These are phyloP conservation scores for Colletotrichum noveboracense DNA, from an alignment of 2,329 filamentous ascomycete genomes.

Conservation along the genomic window DNA sequence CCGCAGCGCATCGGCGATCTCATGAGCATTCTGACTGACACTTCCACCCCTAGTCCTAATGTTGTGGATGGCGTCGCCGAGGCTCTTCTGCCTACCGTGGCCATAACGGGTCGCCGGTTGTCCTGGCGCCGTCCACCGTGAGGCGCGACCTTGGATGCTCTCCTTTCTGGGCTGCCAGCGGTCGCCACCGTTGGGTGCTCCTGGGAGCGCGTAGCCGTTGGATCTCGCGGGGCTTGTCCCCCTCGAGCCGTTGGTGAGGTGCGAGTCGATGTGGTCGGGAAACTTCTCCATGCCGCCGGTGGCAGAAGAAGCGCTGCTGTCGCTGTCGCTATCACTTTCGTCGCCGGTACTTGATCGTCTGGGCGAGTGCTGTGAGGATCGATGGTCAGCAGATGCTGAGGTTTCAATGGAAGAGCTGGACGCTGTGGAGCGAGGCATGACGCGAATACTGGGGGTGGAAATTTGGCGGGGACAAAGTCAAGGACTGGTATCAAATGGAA, in stretches of 20 bases:
- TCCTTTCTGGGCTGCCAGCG: slow-evolving; percentile 68
- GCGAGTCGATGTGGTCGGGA: slow-evolving; percentile 56
- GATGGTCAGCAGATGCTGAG: slow-evolving; percentile 30
- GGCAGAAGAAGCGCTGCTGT: slow-evolving; percentile 14
- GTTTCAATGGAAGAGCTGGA: slow-evolving; percentile 34
- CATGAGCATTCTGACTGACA: slow-evolving; percentile 90
- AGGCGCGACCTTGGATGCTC: slow-evolving; percentile 49
- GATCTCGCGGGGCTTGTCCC: slow-evolving; percentile 27
- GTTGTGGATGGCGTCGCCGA: slow-evolving; percentile 84
- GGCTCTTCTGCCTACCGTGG: slow-evolving; percentile 81
- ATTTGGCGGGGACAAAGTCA: slow-evolving; percentile 17
- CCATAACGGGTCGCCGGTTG: slow-evolving; percentile 33
- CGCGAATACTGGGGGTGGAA: neutral
- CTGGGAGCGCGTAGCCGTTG: slow-evolving; percentile 30
- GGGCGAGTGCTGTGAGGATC: slow-evolving; percentile 28
- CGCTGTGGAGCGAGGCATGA: slow-evolving; percentile 46
- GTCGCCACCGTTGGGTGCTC: slow-evolving; percentile 42
- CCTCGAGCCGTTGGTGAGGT: slow-evolving; percentile 25
- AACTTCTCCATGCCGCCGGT: slow-evolving; percentile 58
- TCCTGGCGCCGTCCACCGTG: slow-evolving; percentile 32
- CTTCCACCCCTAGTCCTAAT: slow-evolving; percentile 83
- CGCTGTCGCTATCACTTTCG: slow-evolving; percentile 17
- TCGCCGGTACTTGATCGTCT: slow-evolving; percentile 6
- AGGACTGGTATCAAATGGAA: neutral
- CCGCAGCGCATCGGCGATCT: slow-evolving; percentile 88